Conservation (phyloP, 768 basidiomycete species). For the Cystoderma amianthinum region DNA sequence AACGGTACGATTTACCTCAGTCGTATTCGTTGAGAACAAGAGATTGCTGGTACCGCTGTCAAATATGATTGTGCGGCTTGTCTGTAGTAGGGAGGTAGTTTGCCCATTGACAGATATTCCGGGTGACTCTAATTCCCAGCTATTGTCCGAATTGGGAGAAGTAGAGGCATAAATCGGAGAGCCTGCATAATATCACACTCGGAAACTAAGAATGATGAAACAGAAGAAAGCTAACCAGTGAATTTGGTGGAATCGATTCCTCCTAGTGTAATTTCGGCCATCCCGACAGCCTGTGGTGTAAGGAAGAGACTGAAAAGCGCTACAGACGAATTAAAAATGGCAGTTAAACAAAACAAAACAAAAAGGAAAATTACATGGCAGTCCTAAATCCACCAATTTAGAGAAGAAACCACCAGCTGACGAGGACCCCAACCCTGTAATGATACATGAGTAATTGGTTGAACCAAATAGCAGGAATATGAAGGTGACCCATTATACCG, state of each 20-base stretch:
- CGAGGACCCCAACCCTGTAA: slow-evolving; percentile 40
- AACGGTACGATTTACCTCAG: slow-evolving; percentile 27
- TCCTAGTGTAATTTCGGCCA: slow-evolving; percentile 47
- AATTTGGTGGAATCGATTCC: slow-evolving; percentile 48
- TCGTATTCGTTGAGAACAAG: slow-evolving; percentile 38
- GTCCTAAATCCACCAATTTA: slow-evolving; percentile 35
- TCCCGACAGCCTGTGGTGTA: slow-evolving; percentile 37
- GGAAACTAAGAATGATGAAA: background rate
- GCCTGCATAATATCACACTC: slow-evolving; percentile 18
- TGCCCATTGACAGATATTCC: slow-evolving; percentile 45
- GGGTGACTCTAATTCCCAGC: slow-evolving; percentile 41
- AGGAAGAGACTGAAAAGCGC: slow-evolving; percentile 46
- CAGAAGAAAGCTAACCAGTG: slow-evolving; percentile 33
- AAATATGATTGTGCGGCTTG: slow-evolving; percentile 39
- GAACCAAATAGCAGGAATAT: too few species aligned
- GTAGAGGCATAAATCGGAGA: slow-evolving; percentile 34
- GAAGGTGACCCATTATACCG: slow-evolving; percentile 40
- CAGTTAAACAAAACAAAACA: background rate
- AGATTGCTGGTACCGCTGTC: slow-evolving; percentile 55
- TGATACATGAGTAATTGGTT: too few species aligned
- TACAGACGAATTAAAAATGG: slow-evolving; percentile 4
- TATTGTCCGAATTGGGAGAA: slow-evolving; percentile 22
- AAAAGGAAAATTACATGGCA: slow-evolving; percentile 33
- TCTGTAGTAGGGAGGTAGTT: slow-evolving; percentile 33
- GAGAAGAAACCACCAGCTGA: slow-evolving; percentile 48